Evolutionary conservation across 2,329 filamentous ascomycete species (phyloP).

Genomic region (Pseudocercospora ulei): DNA sequence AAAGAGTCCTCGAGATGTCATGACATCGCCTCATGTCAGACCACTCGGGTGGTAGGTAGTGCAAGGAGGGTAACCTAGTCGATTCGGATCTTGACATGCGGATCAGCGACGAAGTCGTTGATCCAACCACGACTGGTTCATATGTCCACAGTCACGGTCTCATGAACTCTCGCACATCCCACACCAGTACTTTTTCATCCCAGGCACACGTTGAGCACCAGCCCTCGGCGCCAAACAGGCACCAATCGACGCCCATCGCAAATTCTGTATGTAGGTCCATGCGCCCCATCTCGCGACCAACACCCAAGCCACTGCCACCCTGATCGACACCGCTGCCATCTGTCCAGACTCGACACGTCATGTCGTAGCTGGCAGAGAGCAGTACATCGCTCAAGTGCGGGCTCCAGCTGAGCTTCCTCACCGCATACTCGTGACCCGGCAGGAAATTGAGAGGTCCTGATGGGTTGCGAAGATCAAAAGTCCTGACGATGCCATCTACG

Average conservation of each 20-base stretch:
- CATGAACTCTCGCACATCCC: conserved; percentile 71
- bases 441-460: conserved; percentile 65
- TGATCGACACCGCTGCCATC: conserved; percentile 55
- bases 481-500: conserved; percentile 76
- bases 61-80: neutral
- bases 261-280: conserved; percentile 96
- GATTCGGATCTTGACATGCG: neutral
- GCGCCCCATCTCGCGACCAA: conserved; percentile 58
- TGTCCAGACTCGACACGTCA: conserved; percentile 91
- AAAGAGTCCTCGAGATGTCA: no score
- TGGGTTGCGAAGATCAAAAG: conserved; percentile 78
- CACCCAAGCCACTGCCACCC: conserved; percentile 32
- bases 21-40: no score
- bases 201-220: conserved; percentile 93
- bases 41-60: no score
- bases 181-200: conserved; percentile 84
- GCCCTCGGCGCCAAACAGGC: conserved; percentile 84
- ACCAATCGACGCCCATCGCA: conserved; percentile 94
- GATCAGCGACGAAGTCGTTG: neutral
- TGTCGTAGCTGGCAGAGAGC: conserved; percentile 88
- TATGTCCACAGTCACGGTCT: conserved; percentile 24
- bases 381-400: conserved; percentile 85
- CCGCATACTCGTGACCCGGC: conserved; percentile 81
- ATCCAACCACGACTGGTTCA: conserved; percentile 1
- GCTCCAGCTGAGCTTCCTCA: conserved; percentile 78